These are phyloP conservation scores for Dioscorea alata DNA, from an alignment of 106 monocot genomes.

Conservation along the genomic window DNA sequence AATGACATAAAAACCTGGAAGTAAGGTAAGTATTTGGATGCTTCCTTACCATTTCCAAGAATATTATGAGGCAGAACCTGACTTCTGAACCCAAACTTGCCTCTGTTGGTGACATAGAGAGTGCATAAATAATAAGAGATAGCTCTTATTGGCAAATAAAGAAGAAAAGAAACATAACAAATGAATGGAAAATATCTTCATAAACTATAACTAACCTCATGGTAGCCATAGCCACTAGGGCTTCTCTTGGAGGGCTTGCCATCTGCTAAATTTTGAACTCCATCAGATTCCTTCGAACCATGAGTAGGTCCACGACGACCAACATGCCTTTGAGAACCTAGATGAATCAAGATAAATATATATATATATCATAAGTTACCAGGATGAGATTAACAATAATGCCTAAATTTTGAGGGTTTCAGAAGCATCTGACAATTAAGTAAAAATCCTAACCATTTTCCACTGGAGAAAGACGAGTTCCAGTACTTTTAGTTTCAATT, in stretches of 20 bases:
- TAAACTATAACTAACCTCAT: slow-evolving; percentile 30
- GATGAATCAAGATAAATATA: background rate
- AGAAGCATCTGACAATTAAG: background rate
- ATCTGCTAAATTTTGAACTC: slow-evolving; percentile 12
- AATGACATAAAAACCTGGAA: background rate
- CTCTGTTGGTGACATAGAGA: slow-evolving; percentile 22
- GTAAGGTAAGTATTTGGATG: background rate
- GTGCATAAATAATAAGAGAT: background rate
- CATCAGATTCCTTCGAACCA: slow-evolving; percentile 33
- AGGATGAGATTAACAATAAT: no score
- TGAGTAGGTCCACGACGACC: slow-evolving; percentile 28
- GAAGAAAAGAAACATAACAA: background rate
- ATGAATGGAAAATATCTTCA: background rate
- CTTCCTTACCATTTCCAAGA: background rate
- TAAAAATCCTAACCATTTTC: slow-evolving; percentile 28
- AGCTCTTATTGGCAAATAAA: background rate
- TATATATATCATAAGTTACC: no score
- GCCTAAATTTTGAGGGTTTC: no score
- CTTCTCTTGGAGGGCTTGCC: slow-evolving; percentile 27
- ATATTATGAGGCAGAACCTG: slow-evolving; percentile 40
- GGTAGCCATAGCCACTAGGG: slow-evolving; percentile 29
- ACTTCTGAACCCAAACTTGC: slow-evolving; percentile 60
- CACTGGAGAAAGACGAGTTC: background rate
- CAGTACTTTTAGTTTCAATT: slow-evolving; percentile 11
- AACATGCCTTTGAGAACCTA: slow-evolving; percentile 42